Percentiles rank a stretch among this genome's conserved stretches.
Evolutionary conservation across 495 filamentous ascomycete genomes (phyloP).

Genomic region (Neurospora sp.): DNA sequence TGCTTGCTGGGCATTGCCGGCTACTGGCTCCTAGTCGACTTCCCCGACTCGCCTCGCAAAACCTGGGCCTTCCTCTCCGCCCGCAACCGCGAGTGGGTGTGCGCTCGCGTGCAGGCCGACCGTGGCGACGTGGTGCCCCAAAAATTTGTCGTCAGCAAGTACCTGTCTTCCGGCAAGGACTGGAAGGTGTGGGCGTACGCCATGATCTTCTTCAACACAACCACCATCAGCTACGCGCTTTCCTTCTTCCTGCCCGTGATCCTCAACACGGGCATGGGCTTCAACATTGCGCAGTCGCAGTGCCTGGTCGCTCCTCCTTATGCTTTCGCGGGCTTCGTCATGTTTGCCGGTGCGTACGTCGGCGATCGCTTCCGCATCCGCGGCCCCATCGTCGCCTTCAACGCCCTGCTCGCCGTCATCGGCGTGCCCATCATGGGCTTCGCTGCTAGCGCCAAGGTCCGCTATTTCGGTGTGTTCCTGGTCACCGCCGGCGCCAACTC

Average conservation of each 20-base stretch:
- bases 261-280: constrained; percentile 47
- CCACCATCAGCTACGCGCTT: constrained; percentile 52
- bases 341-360: constrained; percentile 41
- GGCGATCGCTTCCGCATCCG: constrained; percentile 49
- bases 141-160: constrained; percentile 40
- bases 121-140: constrained; percentile 43
- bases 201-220: constrained; percentile 47
- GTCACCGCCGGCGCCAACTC: constrained; percentile 49
- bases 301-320: constrained; percentile 58
- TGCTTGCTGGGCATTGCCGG: constrained; percentile 35
- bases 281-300: constrained; percentile 43
- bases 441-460: constrained; percentile 33
- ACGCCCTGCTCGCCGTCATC: constrained; percentile 36
- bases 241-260: constrained; percentile 62
- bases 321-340: constrained; percentile 48
- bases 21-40: constrained; percentile 48
- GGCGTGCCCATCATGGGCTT: constrained; percentile 46
- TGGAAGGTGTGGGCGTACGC: constrained; percentile 54
- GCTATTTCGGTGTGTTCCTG: constrained; percentile 58
- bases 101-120: constrained; percentile 48
- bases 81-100: constrained; percentile 43
- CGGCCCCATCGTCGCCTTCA: constrained; percentile 47
- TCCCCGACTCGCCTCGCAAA: constrained; percentile 42
- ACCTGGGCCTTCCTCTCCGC: constrained; percentile 44
- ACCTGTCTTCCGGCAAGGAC: constrained; percentile 40